Percentiles rank a stretch among this genome's conserved stretches.
These are phyloP conservation scores for Sodiomyces alkalinus DNA, from an alignment of 2,329 filamentous ascomycete genomes.

Conservation along the genomic window DNA sequence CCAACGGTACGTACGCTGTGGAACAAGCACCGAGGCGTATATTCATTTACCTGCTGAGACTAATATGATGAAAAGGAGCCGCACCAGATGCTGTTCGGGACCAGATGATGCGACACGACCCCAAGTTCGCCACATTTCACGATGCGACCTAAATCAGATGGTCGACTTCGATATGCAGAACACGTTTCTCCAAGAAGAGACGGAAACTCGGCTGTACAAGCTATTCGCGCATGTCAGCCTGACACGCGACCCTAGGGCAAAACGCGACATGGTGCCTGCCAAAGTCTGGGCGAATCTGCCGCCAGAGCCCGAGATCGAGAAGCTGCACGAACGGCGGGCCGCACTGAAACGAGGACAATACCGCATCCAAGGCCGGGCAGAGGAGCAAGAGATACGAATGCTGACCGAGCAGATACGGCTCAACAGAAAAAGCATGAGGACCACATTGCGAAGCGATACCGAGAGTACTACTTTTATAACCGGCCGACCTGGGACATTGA, in stretches of 20 bases:
- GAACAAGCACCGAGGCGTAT: neutral
- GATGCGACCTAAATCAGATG: slow-evolving; percentile 14
- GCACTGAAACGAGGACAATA: slow-evolving; percentile 13
- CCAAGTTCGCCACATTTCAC: slow-evolving; percentile 13
- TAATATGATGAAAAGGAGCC: no score
- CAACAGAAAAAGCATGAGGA: slow-evolving; percentile 9
- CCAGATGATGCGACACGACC: slow-evolving; percentile 15
- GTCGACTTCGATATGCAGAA: slow-evolving; percentile 15
- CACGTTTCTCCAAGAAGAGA: slow-evolving; percentile 11
- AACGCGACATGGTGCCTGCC: slow-evolving; percentile 14
- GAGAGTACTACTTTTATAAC: slow-evolving; percentile 14
- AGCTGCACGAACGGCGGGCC: slow-evolving; percentile 9
- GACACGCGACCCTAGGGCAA: slow-evolving; percentile 12
- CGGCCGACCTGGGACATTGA: slow-evolving; percentile 14
- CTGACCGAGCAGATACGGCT: slow-evolving; percentile 11
- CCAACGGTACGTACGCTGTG: slow-evolving; percentile 9
- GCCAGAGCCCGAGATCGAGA: slow-evolving; percentile 12
- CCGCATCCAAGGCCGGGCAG: slow-evolving; percentile 8
- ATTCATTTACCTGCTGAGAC: no score
- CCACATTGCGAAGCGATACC: slow-evolving; percentile 7
- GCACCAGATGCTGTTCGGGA: slow-evolving; percentile 12
- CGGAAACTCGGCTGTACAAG: slow-evolving; percentile 9
- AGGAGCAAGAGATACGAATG: slow-evolving; percentile 11
- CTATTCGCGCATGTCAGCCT: slow-evolving; percentile 13
- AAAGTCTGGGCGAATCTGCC: slow-evolving; percentile 12